Percentiles rank a stretch among this genome's conserved stretches.
Evolutionary conservation across 345 rosid genomes (phyloP).

Genomic region (Syzygium aromaticum): DNA sequence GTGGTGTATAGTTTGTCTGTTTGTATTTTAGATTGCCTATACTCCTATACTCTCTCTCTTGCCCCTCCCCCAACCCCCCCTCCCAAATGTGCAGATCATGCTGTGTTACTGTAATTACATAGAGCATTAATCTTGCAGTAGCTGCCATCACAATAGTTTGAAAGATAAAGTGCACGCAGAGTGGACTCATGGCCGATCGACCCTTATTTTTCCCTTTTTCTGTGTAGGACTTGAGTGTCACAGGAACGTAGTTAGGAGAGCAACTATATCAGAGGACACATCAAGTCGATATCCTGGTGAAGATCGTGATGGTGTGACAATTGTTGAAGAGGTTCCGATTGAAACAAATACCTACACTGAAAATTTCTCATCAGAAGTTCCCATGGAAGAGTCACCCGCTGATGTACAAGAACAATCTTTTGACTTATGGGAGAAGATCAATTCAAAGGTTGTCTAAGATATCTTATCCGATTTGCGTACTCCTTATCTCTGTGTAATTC

Average conservation of each 20-base stretch:
- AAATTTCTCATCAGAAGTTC: constrained; percentile 6
- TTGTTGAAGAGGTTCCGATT: constrained; percentile 22
- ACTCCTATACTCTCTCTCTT: too few species aligned
- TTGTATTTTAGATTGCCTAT: too few species aligned
- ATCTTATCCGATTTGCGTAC: not conserved
- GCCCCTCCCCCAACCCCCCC: too few species aligned
- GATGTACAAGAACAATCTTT: constrained; percentile 18
- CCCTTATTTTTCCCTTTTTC: not conserved
- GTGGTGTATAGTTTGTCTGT: too few species aligned
- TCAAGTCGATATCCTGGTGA: constrained; percentile 26
- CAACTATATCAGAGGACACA: constrained; percentile 37
- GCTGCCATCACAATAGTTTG: not conserved
- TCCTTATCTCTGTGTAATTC: not conserved
- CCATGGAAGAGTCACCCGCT: constrained; percentile 19
- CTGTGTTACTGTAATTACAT: not conserved
- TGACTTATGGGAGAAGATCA: constrained; percentile 42
- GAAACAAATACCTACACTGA: constrained; percentile 18
- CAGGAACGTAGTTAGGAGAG: constrained; percentile 14
- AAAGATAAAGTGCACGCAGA: not conserved
- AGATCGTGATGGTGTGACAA: constrained; percentile 22
- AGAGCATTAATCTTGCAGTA: not conserved
- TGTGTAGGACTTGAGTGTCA: not conserved
- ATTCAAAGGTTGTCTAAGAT: constrained; percentile 39
- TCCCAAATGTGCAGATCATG: not conserved
- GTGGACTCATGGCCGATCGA: not conserved